Conservation (phyloP, 441 rosid species). For the Cnidoscolus chayamansa region DNA sequence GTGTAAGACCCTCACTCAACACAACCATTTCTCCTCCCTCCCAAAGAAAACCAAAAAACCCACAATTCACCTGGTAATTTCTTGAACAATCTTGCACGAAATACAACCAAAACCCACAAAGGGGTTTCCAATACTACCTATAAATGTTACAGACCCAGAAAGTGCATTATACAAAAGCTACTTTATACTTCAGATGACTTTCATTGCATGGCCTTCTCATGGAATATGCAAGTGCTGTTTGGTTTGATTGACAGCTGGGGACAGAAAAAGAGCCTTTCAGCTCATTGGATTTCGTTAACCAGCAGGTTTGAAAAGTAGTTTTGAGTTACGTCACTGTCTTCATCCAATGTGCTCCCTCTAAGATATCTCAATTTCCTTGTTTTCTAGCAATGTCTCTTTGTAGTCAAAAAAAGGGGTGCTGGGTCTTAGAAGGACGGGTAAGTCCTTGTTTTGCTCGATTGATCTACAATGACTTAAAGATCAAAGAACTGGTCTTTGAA, state of each 20-base stretch:
- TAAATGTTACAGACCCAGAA: background rate
- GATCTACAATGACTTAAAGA: background rate
- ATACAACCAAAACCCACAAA: slow-evolving; percentile 1
- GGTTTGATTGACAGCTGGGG: slow-evolving; percentile 41
- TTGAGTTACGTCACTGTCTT: slow-evolving; percentile 23
- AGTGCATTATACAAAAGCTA: slow-evolving; percentile 15
- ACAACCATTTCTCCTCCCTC: slow-evolving; percentile 31
- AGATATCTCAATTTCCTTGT: slow-evolving; percentile 6
- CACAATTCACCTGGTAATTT: background rate
- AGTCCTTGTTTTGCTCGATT: background rate
- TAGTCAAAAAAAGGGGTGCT: slow-evolving; percentile 12
- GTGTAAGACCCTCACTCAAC: slow-evolving; percentile 57
- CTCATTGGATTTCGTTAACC: slow-evolving; percentile 11
- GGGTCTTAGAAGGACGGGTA: background rate
- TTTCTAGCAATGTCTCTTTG: background rate
- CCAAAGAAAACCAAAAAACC: slow-evolving; percentile 13
- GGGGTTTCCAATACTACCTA: background rate
- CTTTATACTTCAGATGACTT: slow-evolving; percentile 10
- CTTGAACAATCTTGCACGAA: slow-evolving; percentile 4
- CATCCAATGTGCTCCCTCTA: slow-evolving; percentile 20
- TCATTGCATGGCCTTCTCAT: slow-evolving; percentile 21
- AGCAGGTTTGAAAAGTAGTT: slow-evolving; percentile 40
- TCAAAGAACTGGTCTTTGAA: background rate
- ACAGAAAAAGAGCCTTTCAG: slow-evolving; percentile 10
- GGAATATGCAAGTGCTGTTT: slow-evolving; percentile 30